Conservation (phyloP, 2,329 filamentous ascomycete species). For the Fusarium fujikuroi region DNA sequence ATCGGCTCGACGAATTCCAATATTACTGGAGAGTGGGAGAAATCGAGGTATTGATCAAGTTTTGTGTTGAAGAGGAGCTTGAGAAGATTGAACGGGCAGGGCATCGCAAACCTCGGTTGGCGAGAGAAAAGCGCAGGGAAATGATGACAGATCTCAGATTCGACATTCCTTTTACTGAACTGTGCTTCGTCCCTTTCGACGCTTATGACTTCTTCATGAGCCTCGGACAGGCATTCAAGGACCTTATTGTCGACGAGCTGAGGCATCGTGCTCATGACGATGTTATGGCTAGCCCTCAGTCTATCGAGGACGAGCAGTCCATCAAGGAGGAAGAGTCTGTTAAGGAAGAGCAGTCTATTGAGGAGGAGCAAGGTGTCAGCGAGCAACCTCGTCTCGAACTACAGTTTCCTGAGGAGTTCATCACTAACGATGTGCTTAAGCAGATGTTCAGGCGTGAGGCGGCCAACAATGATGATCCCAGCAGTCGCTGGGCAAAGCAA, state of each 20-base stretch:
- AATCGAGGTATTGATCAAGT: neutral
- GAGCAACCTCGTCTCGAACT: accelerated
- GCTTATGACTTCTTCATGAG: neutral
- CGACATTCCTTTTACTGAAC: neutral
- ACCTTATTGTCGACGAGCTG: neutral
- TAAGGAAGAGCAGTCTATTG: neutral
- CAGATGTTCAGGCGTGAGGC: neutral
- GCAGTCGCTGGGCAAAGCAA: neutral
- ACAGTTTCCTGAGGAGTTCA: too few relatives aligned
- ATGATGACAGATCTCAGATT: neutral
- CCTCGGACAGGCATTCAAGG: neutral
- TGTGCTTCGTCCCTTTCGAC: neutral
- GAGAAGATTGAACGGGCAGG: too few relatives aligned
- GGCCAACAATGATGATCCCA: too few relatives aligned
- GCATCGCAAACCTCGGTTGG: too few relatives aligned
- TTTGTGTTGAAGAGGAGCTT: neutral
- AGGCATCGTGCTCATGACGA: neutral
- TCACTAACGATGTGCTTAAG: neutral
- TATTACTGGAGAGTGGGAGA: neutral
- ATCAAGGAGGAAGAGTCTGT: neutral
- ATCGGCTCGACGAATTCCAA: neutral
- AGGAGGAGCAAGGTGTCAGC: neutral
- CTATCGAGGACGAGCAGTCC: neutral
- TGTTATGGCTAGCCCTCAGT: neutral
- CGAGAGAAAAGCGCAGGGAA: neutral